Conservation (phyloP, 2,329 filamentous ascomycete genomes). For the Aureobasidium namibiae region DNA sequence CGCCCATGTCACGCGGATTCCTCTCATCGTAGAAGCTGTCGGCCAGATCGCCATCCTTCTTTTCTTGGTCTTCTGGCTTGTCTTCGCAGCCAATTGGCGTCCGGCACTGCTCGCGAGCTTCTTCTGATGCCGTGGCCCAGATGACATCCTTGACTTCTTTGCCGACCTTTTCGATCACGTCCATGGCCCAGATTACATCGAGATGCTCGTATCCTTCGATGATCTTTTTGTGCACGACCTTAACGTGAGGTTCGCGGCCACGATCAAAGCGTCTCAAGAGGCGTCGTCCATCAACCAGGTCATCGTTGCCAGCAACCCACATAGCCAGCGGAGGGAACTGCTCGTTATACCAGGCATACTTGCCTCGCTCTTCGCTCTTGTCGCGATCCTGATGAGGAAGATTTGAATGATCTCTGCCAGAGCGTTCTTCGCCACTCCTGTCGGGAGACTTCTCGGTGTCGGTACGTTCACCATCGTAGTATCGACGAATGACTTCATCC, state of each 20-base stretch:
- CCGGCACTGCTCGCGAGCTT: constrained; percentile 52
- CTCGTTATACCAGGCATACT: constrained; percentile 70
- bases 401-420: not conserved
- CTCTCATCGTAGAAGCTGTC: not conserved
- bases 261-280: constrained; percentile 66
- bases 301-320: constrained; percentile 78
- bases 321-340: constrained; percentile 75
- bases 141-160: constrained; percentile 70
- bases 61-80: constrained; percentile 15
- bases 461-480: constrained; percentile 19
- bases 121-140: constrained; percentile 62
- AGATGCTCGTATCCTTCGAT: constrained; percentile 88
- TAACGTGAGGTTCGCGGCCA: constrained; percentile 72
- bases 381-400: constrained; percentile 17
- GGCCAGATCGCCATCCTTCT: not conserved
- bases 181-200: constrained; percentile 92
- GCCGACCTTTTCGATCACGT: constrained; percentile 75
- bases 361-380: constrained; percentile 28
- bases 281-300: constrained; percentile 72
- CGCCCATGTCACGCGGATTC: not conserved
- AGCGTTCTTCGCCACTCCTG: not conserved
- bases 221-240: constrained; percentile 71
- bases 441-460: constrained; percentile 7
- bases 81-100: constrained; percentile 57
- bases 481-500: constrained; percentile 31